These are phyloP conservation scores for Diaporthe citrichinensis DNA, from an alignment of 2,329 filamentous ascomycete genomes.

Conservation along the genomic window DNA sequence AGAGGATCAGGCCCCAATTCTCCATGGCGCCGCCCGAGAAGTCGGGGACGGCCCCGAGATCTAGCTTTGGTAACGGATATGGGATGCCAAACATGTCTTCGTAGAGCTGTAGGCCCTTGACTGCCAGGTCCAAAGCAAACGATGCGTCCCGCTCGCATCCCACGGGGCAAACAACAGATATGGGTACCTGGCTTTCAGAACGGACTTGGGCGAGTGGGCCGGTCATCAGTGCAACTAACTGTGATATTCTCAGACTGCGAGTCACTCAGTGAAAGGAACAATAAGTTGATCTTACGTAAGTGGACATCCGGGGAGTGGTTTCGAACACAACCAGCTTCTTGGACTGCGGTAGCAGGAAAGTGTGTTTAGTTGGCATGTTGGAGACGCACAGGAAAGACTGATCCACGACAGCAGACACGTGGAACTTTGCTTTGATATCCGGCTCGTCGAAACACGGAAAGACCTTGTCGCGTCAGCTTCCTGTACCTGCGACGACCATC, in stretches of 20 bases:
- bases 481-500: conserved; percentile 94
- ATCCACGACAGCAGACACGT: conserved; percentile 93
- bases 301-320: neutral
- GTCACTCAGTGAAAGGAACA: neutral
- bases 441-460: conserved; percentile 99
- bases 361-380: neutral
- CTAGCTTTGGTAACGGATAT: conserved; percentile 92
- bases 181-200: conserved; percentile 75
- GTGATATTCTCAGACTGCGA: conserved; percentile 82
- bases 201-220: neutral
- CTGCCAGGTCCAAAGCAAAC: conserved; percentile 90
- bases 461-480: conserved; percentile 91
- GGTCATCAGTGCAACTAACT: conserved; percentile 41
- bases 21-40: conserved; percentile 92
- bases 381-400: conserved; percentile 81
- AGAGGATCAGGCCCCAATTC: conserved; percentile 97
- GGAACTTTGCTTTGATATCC: conserved; percentile 95
- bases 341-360: neutral
- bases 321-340: neutral
- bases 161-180: conserved; percentile 94
- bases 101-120: conserved; percentile 94
- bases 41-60: conserved; percentile 91
- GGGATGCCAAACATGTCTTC: conserved; percentile 94
- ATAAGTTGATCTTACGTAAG: neutral
- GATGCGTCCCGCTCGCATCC: conserved; percentile 93